Base-by-base conservation (phyloP, 139 green algal genomes). In the Astrephomene gubernaculifera region DNA sequence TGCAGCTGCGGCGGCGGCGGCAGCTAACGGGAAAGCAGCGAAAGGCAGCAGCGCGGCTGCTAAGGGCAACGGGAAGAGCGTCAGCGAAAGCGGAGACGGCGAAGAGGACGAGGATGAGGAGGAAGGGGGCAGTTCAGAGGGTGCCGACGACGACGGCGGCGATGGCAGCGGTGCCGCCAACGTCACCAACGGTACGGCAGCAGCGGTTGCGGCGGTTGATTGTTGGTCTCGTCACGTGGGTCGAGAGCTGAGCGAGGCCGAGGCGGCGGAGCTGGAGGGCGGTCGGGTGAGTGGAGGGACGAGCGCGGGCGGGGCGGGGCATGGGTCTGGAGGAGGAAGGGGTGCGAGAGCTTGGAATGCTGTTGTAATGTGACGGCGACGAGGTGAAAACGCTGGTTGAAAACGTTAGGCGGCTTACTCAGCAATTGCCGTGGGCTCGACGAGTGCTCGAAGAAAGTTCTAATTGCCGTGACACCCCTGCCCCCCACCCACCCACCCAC, bases 141-240 rank as follows among this genome's bases (percentile, higher is more conserved):
- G 43, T n/a, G n/a, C n/a, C n/a, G 67, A 36, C 67, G 35, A 45
- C 1, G 79, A 25, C 29, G 79, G 61, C 44, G 44, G 36, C 33
- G 12, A 49, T 61, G 78, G 31, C 39, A 60, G 44, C 60, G 22
- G 14, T 65, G 57, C 29, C 72, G 24, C 14, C 67, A 41, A 1
- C 44, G 43, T 27, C 6, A 86, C 38, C 61, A 25, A 39, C 25
- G 67, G 52, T 21, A 8, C 36, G 61, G 21, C 43, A 44, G 1
- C n/a, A 31, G 52, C 68, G 44, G 64, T 38, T 22, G 65, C n/a
- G 31, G 75, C 25, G 29, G 41, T 33, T 6, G 83, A 89, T 79
- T 80, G 41, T 1, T 93, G 87, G 87, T 63, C 70, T 0, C 63
- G 69, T 35, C 84, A 91, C 29, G 71, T 91, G 52, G 76, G 82